Percentiles rank a stretch among this genome's conserved stretches.
Conservation (phyloP, 2,329 filamentous ascomycete species). For the Onygenales sp. region DNA sequence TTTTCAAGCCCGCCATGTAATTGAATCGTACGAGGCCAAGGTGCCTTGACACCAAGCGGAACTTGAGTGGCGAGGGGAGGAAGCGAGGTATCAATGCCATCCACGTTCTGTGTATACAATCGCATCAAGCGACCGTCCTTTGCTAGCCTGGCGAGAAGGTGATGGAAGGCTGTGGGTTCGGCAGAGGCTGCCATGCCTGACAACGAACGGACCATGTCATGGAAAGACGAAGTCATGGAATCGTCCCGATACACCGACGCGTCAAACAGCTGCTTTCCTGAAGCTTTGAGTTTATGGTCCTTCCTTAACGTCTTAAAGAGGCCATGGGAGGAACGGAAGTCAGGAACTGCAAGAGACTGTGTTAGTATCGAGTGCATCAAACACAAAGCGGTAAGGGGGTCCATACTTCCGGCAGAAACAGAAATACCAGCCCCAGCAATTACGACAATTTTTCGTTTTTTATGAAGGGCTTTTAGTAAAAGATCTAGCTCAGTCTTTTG, state of each 20-base stretch:
- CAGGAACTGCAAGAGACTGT: slow-evolving; percentile 55
- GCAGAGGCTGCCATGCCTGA: slow-evolving; percentile 69
- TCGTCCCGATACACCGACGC: slow-evolving; percentile 95
- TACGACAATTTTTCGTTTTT: slow-evolving; percentile 93
- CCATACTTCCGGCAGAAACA: slow-evolving; percentile 82
- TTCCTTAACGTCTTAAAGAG: slow-evolving; percentile 77
- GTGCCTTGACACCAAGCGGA: slow-evolving; percentile 72
- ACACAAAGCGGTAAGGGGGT: slow-evolving; percentile 13
- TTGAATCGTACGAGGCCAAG: slow-evolving; percentile 90
- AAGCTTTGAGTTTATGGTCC: slow-evolving; percentile 84
- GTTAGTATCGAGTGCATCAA: slow-evolving; percentile 8
- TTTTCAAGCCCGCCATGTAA: slow-evolving; percentile 88
- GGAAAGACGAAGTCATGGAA: slow-evolving; percentile 78
- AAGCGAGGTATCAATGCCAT: slow-evolving; percentile 82
- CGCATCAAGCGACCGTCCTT: slow-evolving; percentile 78
- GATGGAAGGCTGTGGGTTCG: slow-evolving; percentile 80
- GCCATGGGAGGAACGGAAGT: slow-evolving; percentile 86
- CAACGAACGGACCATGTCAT: slow-evolving; percentile 89
- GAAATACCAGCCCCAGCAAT: slow-evolving; percentile 96
- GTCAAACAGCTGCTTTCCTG: slow-evolving; percentile 93
- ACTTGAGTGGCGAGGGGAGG: slow-evolving; percentile 69
- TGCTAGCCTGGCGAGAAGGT: slow-evolving; percentile 82
- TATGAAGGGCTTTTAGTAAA: slow-evolving; percentile 65
- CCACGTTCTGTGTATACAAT: slow-evolving; percentile 93
- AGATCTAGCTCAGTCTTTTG: slow-evolving; percentile 58